These are phyloP conservation scores for Purpureocillium lavendulum DNA, from an alignment of 2,329 filamentous ascomycete genomes.

Conservation along the genomic window DNA sequence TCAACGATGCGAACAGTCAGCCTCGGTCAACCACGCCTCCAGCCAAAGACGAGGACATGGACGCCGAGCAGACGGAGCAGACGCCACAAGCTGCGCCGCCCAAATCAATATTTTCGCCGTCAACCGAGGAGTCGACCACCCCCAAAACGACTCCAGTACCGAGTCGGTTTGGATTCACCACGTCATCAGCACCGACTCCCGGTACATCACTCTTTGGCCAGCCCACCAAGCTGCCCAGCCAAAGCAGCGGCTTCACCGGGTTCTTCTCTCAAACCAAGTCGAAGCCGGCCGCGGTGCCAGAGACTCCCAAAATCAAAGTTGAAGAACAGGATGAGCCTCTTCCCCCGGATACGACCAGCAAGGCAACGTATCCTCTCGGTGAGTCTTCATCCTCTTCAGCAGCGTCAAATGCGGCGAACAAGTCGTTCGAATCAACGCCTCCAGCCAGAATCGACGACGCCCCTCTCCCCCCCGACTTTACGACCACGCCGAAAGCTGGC, in stretches of 20 bases:
- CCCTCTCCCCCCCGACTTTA: constrained; percentile 36
- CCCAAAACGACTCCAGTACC: constrained; percentile 45
- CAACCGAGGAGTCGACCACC: constrained; percentile 30
- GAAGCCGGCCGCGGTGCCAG: constrained; percentile 8
- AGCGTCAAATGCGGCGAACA: constrained; percentile 23
- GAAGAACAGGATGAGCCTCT: constrained; percentile 33
- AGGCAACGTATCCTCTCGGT: constrained; percentile 37
- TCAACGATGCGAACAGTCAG: constrained; percentile 38
- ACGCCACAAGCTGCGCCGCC: constrained; percentile 28
- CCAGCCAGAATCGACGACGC: constrained; percentile 19
- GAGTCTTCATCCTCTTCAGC: constrained; percentile 45
- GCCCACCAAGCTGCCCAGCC: constrained; percentile 17
- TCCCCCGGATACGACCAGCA: constrained; percentile 49
- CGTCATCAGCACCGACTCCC: constrained; percentile 24
- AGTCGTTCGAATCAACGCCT: constrained; percentile 20
- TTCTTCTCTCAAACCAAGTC: constrained; percentile 14
- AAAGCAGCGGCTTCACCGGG: constrained; percentile 13
- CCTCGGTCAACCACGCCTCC: constrained; percentile 22
- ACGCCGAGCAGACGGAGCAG: constrained; percentile 23
- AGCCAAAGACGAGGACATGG: constrained; percentile 47
- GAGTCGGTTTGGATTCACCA: constrained; percentile 29
- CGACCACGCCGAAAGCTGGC: constrained; percentile 11
- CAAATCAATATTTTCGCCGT: constrained; percentile 19
- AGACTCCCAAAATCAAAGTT: constrained; percentile 27
- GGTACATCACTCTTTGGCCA: constrained; percentile 25